A percentile compares a stretch with the other conserved stretches of the same genome.
Evolutionary conservation across 2,329 filamentous ascomycete genomes (phyloP).

Genomic region (Colletotrichum sansevieriae): DNA sequence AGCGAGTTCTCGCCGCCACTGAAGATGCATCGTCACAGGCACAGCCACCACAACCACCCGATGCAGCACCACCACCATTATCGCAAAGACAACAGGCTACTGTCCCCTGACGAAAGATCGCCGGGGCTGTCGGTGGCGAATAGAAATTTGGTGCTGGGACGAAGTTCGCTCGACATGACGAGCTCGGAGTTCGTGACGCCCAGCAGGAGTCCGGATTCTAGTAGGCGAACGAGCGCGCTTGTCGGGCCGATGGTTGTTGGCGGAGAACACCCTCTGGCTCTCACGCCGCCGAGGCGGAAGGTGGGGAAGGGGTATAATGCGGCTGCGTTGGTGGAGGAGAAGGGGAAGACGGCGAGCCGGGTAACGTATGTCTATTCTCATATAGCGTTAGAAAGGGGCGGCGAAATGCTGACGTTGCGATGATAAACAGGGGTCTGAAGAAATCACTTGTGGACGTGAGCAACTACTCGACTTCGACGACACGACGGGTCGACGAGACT

Average conservation of each 20-base stretch:
- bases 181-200: constrained; percentile 61
- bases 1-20: constrained; percentile 65
- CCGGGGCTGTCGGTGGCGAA: constrained; percentile 44
- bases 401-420: constrained; percentile 13
- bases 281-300: constrained; percentile 30
- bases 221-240: constrained; percentile 58
- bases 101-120: constrained; percentile 46
- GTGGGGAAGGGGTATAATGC: constrained; percentile 50
- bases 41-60: constrained; percentile 54
- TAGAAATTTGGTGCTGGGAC: constrained; percentile 40
- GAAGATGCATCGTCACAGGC: constrained; percentile 50
- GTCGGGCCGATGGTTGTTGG: constrained; percentile 43
- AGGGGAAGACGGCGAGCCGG: constrained; percentile 53
- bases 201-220: constrained; percentile 57
- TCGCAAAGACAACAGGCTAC: constrained; percentile 31
- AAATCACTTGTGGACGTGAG: constrained; percentile 67
- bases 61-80: constrained; percentile 48
- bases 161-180: constrained; percentile 60
- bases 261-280: constrained; percentile 27
- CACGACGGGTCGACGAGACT: constrained; percentile 76
- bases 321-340: constrained; percentile 57
- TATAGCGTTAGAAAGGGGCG: neutral
- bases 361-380: constrained; percentile 54
- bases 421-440: constrained; percentile 60
- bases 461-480: constrained; percentile 72